Evolutionary conservation across 768 basidiomycete genomes (phyloP), one percentile per base, ranked within the genome.

Genomic region (Suillus sp.): DNA sequence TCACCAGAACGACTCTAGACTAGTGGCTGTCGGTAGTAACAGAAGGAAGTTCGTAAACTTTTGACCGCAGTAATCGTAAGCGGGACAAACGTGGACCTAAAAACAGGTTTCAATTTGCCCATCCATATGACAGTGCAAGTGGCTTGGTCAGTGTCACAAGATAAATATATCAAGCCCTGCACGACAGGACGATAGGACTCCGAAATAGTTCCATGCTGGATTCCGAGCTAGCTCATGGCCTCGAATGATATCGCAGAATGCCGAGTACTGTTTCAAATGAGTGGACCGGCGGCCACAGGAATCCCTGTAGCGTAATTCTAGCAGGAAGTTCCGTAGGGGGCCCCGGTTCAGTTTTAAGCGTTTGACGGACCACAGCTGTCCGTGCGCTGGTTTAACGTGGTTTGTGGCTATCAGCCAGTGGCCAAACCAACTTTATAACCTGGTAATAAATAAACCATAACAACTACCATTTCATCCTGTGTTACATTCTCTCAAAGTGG

Each of bases 381-480:
- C 56, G 56, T 57, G 56, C 56, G 56, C 54, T 56, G 22, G 48
- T 50, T 32, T 53, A 18, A 47, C 16, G 54, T 22, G 20, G 56
- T 38, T 62, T 55, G 34, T 40, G 55, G 25, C 56, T 45, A 61
- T 48, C 47, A 55, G 38, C 34, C 30, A 16, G 71, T 70, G 70
- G 64, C 65, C 43, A 35, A 30, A 13, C 57, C 30, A 32, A 53
- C 30, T 32, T 53, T n/a, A 32, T 53, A 32, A 53, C 34, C 27
- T 18, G 35, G 27, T 9, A 11, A 64, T 59, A 75, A 75, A 75
- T 63, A 75, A 54, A 43, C 7, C 48, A 65, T 66, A 75, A 75
- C 72, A 75, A 65, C 57, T n/a, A 65, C 68, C 64, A 65, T 67
- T 71, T 67, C 69, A 69, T 71, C 75, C 74, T 70, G 75, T 71